These are phyloP conservation scores for Pisolithus orientalis DNA, from an alignment of 768 basidiomycete genomes.

Conservation along the genomic window DNA sequence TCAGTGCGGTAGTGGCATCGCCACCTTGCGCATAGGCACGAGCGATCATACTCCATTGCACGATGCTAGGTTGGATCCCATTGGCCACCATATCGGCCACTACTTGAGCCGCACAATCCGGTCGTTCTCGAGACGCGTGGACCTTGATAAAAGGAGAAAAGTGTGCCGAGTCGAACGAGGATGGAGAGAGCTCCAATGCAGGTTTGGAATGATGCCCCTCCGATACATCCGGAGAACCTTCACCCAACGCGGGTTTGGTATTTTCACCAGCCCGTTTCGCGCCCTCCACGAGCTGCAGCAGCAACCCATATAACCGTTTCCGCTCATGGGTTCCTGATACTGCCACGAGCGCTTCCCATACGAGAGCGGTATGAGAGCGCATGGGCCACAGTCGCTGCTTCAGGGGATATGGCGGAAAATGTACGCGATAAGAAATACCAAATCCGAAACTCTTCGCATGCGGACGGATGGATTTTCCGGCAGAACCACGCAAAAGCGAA, in stretches of 20 bases:
- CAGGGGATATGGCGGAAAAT: not conserved
- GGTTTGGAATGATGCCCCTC: not conserved
- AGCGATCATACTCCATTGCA: conserved; percentile 47
- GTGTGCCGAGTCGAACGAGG: conserved; percentile 29
- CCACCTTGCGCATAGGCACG: conserved; percentile 39
- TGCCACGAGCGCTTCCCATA: conserved; percentile 27
- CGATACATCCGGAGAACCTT: not conserved
- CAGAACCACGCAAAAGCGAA: conserved; percentile 9
- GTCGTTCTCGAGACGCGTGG: conserved; percentile 28
- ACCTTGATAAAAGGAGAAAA: conserved; percentile 52
- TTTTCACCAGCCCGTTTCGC: conserved; percentile 1
- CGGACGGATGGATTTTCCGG: conserved; percentile 1
- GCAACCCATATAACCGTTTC: conserved; percentile 37
- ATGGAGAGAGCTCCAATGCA: conserved; percentile 15
- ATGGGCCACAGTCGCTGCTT: conserved; percentile 28
- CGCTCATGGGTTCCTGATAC: conserved; percentile 16
- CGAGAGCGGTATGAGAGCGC: conserved; percentile 27
- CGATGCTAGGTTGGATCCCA: conserved; percentile 38
- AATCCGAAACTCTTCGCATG: not conserved
- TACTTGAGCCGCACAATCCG: conserved; percentile 32
- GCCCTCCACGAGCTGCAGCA: conserved; percentile 25
- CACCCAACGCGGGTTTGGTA: not conserved
- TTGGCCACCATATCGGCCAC: conserved; percentile 47
- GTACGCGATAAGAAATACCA: not conserved
- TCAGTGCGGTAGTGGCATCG: conserved; percentile 29